Conservation (phyloP, 164 flowering plant species). For the Tetracentron sinense region DNA sequence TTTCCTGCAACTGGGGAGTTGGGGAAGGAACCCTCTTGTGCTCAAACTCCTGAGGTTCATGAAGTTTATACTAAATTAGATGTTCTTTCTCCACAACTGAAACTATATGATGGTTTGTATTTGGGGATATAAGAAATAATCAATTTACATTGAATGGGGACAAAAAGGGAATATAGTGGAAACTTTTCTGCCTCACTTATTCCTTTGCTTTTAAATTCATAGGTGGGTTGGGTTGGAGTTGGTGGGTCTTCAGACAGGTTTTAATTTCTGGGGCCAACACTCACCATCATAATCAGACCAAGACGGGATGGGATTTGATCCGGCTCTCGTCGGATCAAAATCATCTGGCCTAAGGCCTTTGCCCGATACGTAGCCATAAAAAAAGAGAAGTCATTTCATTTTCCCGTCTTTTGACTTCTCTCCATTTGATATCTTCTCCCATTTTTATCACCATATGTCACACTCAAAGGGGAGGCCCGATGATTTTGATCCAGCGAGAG, state of each 20-base stretch:
- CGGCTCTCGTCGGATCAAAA: too few species aligned
- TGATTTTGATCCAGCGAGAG: too few species aligned
- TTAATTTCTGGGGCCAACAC: slow-evolving; percentile 19
- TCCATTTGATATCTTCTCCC: too few species aligned
- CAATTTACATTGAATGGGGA: not conserved
- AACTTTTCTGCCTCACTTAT: slow-evolving; percentile 1
- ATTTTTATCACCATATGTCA: too few species aligned
- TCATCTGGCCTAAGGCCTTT: too few species aligned
- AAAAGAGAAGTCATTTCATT: too few species aligned
- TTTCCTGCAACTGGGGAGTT: slow-evolving; percentile 15
- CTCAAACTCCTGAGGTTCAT: too few species aligned
- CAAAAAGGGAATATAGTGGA: not conserved
- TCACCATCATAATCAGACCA: slow-evolving; percentile 10
- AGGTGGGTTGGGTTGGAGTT: slow-evolving; percentile 10
- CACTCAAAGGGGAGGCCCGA: too few species aligned
- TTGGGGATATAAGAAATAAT: slow-evolving; percentile 2
- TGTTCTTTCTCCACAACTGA: not conserved
- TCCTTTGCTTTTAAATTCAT: slow-evolving; percentile 4
- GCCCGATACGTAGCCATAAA: too few species aligned
- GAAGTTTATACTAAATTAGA: not conserved
- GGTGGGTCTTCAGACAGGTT: slow-evolving; percentile 17
- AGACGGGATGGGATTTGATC: too few species aligned
- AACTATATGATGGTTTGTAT: not conserved
- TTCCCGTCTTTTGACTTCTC: too few species aligned
- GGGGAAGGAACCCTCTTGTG: not conserved